Conservation (phyloP, 805 yeast species). For the Ogataea angusta region DNA sequence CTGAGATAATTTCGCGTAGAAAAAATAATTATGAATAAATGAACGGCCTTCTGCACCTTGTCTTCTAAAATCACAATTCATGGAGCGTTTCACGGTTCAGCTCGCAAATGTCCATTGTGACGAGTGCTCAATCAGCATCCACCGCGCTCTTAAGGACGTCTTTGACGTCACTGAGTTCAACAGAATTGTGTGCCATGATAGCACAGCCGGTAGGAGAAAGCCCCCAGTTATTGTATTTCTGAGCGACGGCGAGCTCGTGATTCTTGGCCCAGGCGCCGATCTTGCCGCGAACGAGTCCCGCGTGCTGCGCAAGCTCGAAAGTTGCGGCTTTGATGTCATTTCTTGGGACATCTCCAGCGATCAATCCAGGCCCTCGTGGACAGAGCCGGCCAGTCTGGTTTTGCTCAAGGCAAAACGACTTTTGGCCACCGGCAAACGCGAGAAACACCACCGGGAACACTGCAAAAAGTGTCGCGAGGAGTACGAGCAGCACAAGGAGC, state of each 20-base stretch:
- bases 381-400: constrained; percentile 17
- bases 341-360: constrained; percentile 15
- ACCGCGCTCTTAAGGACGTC: constrained; percentile 25
- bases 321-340: constrained; percentile 37
- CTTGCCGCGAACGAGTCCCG: constrained; percentile 24
- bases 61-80: constrained; percentile 1
- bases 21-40: constrained; percentile 2
- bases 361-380: constrained; percentile 6
- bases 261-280: constrained; percentile 24
- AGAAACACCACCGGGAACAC: constrained; percentile 37
- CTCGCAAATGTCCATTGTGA: constrained; percentile 54
- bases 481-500: constrained; percentile 10
- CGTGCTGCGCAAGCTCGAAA: constrained; percentile 29
- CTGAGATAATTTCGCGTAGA: constrained; percentile 11
- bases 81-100: constrained; percentile 24
- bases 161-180: constrained; percentile 21
- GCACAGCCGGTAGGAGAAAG: constrained; percentile 1
- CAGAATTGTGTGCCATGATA: constrained; percentile 6
- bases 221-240: constrained; percentile 23
- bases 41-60: not conserved
- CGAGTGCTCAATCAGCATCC: constrained; percentile 44
- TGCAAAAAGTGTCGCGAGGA: constrained; percentile 41
- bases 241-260: constrained; percentile 28
- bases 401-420: constrained; percentile 8
- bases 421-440: constrained; percentile 8